phyloP scores from a whole-genome alignment of 2,329 filamentous ascomycete species.

The Cercospora zeina region DNA sequence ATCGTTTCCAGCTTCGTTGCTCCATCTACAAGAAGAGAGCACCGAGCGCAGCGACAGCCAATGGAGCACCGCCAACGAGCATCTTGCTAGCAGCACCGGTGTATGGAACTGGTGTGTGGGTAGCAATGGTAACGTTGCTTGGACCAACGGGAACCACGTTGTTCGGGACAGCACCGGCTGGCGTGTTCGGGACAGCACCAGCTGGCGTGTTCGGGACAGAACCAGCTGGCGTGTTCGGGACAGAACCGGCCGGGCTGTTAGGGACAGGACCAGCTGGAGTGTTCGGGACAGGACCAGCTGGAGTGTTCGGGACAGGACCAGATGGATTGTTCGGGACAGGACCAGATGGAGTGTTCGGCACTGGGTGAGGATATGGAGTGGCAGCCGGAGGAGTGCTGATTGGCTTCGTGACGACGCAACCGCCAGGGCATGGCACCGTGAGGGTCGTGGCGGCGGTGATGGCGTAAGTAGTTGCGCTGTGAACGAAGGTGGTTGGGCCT shows the following conservation, averaged over 20 bases:
- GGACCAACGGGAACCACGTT: background rate
- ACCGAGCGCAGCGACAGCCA: slow-evolving; percentile 5
- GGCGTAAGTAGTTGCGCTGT: slow-evolving; percentile 67
- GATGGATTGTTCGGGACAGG: background rate
- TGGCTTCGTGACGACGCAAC: slow-evolving; percentile 24
- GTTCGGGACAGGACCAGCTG: no score
- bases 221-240: no score
- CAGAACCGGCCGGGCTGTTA: no score
- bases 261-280: no score
- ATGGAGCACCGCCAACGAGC: background rate
- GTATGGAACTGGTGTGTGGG: background rate
- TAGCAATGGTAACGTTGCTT: background rate
- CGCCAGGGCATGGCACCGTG: slow-evolving; percentile 27
- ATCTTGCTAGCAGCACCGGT: slow-evolving; percentile 7
- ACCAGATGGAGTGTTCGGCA: background rate
- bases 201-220: no score
- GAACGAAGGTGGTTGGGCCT: slow-evolving; percentile 61
- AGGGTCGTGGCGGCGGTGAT: slow-evolving; percentile 51
- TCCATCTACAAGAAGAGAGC: slow-evolving; percentile 15
- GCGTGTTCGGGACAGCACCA: no score
- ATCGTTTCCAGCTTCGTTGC: background rate
- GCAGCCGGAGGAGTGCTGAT: slow-evolving; percentile 6
- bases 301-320: no score
- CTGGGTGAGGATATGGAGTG: background rate
- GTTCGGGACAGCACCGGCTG: no score